A percentile compares a stretch with the other conserved stretches of the same genome.
These are phyloP conservation scores for Paraurostyla sp. DNA, from an alignment of 73 alveolate species.

Conservation along the genomic window DNA sequence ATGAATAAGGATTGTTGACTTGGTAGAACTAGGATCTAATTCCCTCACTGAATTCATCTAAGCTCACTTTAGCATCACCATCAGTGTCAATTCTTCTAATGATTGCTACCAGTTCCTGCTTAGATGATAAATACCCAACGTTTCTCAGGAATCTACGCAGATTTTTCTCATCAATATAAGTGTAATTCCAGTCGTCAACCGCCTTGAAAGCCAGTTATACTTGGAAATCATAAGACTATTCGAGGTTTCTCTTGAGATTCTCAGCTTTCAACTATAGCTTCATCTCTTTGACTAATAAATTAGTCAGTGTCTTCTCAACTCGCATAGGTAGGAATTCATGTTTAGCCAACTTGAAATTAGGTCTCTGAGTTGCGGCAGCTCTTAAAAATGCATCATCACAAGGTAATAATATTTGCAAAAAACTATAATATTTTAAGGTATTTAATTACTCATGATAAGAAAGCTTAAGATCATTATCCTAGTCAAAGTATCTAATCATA, in stretches of 20 bases:
- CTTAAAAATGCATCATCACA: slow-evolving; percentile 60
- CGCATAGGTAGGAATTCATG: slow-evolving; percentile 53
- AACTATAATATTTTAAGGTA: not conserved
- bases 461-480: slow-evolving; percentile 7
- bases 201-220: slow-evolving; percentile 4
- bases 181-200: slow-evolving; percentile 63
- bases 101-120: slow-evolving; percentile 25
- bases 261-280: slow-evolving; percentile 45
- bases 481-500: slow-evolving; percentile 50
- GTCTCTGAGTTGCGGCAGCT: slow-evolving; percentile 53
- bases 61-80: slow-evolving; percentile 63
- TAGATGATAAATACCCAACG: not conserved
- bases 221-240: slow-evolving; percentile 14
- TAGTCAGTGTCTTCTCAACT: slow-evolving; percentile 44
- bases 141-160: slow-evolving; percentile 52
- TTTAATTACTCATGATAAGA: slow-evolving; percentile 31
- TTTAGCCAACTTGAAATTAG: slow-evolving; percentile 1
- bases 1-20: not conserved
- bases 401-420: slow-evolving; percentile 54
- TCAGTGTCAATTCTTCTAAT: slow-evolving; percentile 57
- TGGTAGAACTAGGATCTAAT: slow-evolving; percentile 8
- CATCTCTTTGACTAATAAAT: slow-evolving; percentile 50
- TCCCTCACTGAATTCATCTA: slow-evolving; percentile 41
- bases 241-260: slow-evolving; percentile 33
- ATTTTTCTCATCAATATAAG: slow-evolving; percentile 47